Percentiles rank a stretch among this genome's conserved stretches.
phyloP scores from a whole-genome alignment of 306 rosid species.

The Canavalia ensiformis region DNA sequence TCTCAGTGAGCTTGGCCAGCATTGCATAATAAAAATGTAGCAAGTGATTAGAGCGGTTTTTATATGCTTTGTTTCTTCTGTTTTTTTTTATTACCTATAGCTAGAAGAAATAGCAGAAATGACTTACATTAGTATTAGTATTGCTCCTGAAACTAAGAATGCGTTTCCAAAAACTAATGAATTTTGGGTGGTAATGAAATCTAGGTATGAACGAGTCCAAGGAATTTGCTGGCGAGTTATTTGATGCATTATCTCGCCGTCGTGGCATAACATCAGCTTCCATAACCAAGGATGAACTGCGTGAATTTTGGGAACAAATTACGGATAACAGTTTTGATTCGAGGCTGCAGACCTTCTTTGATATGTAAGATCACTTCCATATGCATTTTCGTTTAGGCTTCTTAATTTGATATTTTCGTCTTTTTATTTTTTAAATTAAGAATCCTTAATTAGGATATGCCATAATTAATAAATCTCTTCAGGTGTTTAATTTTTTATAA shows the following conservation, averaged over 20 bases:
- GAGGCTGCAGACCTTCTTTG: slow-evolving; percentile 89
- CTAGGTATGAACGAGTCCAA: slow-evolving; percentile 75
- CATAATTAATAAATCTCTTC: neutral
- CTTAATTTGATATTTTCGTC: neutral
- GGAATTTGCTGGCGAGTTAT: slow-evolving; percentile 75
- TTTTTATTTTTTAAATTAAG: too few relatives aligned
- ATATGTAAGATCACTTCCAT: slow-evolving; percentile 62
- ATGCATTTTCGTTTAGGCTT: neutral
- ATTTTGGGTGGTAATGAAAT: neutral
- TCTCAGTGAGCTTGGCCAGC: too few relatives aligned
- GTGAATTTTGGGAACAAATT: slow-evolving; percentile 90
- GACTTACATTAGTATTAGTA: neutral
- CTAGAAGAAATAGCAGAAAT: neutral
- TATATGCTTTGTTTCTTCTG: neutral
- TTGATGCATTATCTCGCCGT: slow-evolving; percentile 82
- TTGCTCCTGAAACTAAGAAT: neutral
- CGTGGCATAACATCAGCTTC: slow-evolving; percentile 63
- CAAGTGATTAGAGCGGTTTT: neutral
- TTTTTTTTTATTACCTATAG: neutral
- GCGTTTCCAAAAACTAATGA: neutral
- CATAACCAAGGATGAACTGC: slow-evolving; percentile 64
- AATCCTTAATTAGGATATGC: neutral
- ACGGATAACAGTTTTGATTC: slow-evolving; percentile 85
- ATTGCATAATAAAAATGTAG: neutral
- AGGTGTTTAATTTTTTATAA: neutral